These are phyloP conservation scores for Phytophthora pseudosyringae DNA, from an alignment of 352 stramenopile genomes.

Conservation along the genomic window DNA sequence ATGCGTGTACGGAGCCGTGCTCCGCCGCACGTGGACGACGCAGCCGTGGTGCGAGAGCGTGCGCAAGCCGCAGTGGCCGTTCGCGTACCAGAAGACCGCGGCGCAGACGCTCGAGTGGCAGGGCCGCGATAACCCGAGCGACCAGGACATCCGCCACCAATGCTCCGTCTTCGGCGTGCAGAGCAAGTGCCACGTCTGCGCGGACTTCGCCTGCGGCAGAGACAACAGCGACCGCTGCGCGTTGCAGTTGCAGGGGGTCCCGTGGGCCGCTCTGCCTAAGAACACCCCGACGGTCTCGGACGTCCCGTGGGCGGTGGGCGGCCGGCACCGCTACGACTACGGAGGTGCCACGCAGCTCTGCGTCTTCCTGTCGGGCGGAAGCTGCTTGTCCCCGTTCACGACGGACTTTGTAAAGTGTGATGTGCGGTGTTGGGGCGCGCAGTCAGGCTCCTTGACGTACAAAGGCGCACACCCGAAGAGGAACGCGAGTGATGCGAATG, in stretches of 20 bases:
- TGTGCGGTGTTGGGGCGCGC: conserved; percentile 92
- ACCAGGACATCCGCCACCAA: conserved; percentile 93
- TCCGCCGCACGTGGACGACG: conserved; percentile 86
- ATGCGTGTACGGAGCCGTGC: conserved; percentile 51
- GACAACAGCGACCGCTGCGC: conserved; percentile 57
- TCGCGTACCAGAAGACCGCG: conserved; percentile 91
- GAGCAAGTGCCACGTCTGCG: conserved; percentile 95
- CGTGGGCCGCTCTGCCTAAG: conserved; percentile 59
- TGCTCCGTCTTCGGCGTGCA: conserved; percentile 89
- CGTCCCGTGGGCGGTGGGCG: conserved; percentile 92
- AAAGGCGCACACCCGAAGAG: conserved; percentile 41
- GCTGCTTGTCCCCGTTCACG: conserved; percentile 81
- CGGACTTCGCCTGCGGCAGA: conserved; percentile 83
- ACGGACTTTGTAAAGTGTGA: conserved; percentile 90
- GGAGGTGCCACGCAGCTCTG: conserved; percentile 83
- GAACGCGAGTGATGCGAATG: conserved; percentile 47
- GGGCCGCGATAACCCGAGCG: conserved; percentile 86
- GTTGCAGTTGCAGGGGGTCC: conserved; percentile 94
- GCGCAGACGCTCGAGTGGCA: conserved; percentile 88
- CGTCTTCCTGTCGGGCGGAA: conserved; percentile 86
- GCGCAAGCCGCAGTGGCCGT: conserved; percentile 89
- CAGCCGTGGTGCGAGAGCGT: conserved; percentile 90
- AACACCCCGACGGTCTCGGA: conserved; percentile 95
- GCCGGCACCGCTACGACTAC: conserved; percentile 94
- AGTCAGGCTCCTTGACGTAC: conserved; percentile 45